Conservation (phyloP, 805 yeast species). For the Saccharomyces cerevisiae region DNA sequence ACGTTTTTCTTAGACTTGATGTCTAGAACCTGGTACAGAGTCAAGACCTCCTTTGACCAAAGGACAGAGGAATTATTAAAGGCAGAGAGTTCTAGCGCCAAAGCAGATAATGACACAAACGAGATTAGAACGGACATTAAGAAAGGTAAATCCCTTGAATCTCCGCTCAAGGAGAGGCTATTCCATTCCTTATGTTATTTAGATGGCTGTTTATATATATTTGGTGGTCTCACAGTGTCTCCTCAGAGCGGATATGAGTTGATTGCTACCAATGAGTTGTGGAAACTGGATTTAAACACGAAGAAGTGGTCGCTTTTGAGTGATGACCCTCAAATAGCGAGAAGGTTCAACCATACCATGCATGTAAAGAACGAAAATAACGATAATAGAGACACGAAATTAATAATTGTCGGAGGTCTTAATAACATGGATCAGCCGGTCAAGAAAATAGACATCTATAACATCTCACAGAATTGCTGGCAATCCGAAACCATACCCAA, state of each 20-base stretch:
- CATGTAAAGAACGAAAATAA: slow-evolving; percentile 27
- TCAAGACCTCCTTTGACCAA: slow-evolving; percentile 17
- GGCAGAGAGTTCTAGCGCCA: slow-evolving; percentile 9
- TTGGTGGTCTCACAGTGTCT: slow-evolving; percentile 54
- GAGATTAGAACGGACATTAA: neutral
- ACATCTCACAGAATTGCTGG: slow-evolving; percentile 26
- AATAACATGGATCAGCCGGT: slow-evolving; percentile 28
- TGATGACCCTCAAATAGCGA: slow-evolving; percentile 29
- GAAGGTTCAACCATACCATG: slow-evolving; percentile 48
- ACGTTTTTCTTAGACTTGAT: slow-evolving; percentile 52
- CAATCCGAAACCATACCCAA: slow-evolving; percentile 14
- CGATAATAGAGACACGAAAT: slow-evolving; percentile 26
- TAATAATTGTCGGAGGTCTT: slow-evolving; percentile 29
- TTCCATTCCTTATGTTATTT: slow-evolving; percentile 50
- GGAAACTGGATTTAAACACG: slow-evolving; percentile 53
- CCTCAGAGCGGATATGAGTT: slow-evolving; percentile 31
- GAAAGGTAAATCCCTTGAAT: neutral
- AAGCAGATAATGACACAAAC: neutral
- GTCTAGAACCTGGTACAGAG: slow-evolving; percentile 49
- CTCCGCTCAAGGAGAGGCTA: slow-evolving; percentile 33
- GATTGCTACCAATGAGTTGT: slow-evolving; percentile 52
- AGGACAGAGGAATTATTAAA: neutral
- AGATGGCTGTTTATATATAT: slow-evolving; percentile 45
- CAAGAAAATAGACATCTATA: slow-evolving; percentile 25
- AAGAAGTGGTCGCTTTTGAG: slow-evolving; percentile 48